phyloP scores from a whole-genome alignment of 352 stramenopile species.

The Phytopythium ostracodes region DNA sequence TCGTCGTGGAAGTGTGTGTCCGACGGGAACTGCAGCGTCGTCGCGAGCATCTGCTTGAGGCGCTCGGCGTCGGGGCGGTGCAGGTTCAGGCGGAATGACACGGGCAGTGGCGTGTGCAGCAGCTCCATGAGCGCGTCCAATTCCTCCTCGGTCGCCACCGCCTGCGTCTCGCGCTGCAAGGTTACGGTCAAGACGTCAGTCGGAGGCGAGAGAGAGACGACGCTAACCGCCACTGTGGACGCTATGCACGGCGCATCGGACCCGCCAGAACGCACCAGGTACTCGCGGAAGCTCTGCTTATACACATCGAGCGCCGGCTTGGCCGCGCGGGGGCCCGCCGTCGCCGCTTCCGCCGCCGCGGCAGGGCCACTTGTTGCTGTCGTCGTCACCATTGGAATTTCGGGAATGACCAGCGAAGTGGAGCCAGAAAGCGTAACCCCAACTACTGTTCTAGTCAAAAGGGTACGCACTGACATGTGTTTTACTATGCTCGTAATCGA shows the following conservation, averaged over 20 bases:
- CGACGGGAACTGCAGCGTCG: constrained; percentile 53
- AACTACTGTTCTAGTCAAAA: neutral
- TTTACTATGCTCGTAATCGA: neutral
- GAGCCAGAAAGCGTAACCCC: neutral
- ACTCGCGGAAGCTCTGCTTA: constrained; percentile 86
- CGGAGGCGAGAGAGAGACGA: neutral
- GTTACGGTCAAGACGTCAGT: too few species aligned
- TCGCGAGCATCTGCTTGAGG: constrained; percentile 42
- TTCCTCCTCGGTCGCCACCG: constrained; percentile 44
- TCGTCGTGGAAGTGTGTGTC: constrained; percentile 45
- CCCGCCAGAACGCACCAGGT: constrained; percentile 18
- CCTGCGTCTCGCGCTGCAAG: constrained; percentile 50
- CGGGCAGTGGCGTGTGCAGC: constrained; percentile 69
- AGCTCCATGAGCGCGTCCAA: constrained; percentile 63
- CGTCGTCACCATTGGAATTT: constrained; percentile 4
- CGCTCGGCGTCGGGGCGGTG: constrained; percentile 52
- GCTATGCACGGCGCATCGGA: neutral
- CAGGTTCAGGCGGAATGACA: constrained; percentile 82
- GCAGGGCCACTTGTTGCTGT: neutral
- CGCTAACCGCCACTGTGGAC: too few species aligned
- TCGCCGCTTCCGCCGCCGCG: neutral
- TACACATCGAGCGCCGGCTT: constrained; percentile 67
- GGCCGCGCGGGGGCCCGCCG: constrained; percentile 10
- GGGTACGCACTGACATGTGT: neutral
- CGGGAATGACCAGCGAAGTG: neutral